Evolutionary conservation across 2,329 filamentous ascomycete species (phyloP), one percentile per base, ranked within the genome.

Genomic region (Fusarium xyrophilum): DNA sequence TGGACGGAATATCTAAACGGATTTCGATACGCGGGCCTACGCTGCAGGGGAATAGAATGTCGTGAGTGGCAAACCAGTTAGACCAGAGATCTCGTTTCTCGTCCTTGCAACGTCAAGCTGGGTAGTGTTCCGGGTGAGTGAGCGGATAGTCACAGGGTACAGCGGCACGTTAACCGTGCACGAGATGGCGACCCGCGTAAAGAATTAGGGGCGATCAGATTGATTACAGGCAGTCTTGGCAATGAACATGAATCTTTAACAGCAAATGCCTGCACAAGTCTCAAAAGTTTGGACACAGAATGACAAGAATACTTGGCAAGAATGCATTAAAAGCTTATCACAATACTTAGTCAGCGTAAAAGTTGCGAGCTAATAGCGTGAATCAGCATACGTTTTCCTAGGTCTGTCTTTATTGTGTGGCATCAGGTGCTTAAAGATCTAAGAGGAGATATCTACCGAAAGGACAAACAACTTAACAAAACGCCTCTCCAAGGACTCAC

Each of bases 261-360:
- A 10, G 2, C 11, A 17, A 35, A 33, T 33, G 19, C 3, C 13
- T 11, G 10, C 6, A 3, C 2, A 17, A n/a, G 5, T 2, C 5
- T 15, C 5, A 2, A 3, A 30, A 15, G 1, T 17, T 17, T 6
- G 7, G 5, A 6, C 19, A 2, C 10, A 15, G 7, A n/a, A n/a
- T n/a, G n/a, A n/a, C n/a, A n/a, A n/a, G n/a, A n/a, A n/a, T n/a
- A n/a, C n/a, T n/a, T n/a, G n/a, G n/a, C n/a, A n/a, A n/a, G n/a
- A n/a, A n/a, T n/a, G n/a, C n/a, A n/a, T n/a, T n/a, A n/a, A n/a
- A n/a, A n/a, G n/a, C n/a, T n/a, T n/a, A n/a, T n/a, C n/a, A n/a
- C n/a, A n/a, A n/a, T n/a, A n/a, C n/a, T n/a, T n/a, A n/a, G n/a
- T n/a, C n/a, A n/a, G n/a, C n/a, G n/a, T n/a, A n/a, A n/a, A n/a